Conservation (phyloP, 148 eudicot genomes). For the Talinum fruticosum region DNA sequence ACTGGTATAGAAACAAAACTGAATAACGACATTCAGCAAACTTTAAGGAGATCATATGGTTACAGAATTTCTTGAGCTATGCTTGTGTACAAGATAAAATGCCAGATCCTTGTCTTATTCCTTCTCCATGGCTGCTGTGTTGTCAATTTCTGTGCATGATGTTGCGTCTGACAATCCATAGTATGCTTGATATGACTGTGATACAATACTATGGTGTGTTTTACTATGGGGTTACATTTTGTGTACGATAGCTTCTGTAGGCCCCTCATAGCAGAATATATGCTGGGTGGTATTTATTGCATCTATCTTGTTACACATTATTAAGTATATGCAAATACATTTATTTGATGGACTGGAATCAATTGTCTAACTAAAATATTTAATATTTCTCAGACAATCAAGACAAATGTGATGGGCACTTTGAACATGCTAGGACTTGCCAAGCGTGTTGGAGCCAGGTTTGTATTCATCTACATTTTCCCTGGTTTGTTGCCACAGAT, state of each 20-base stretch:
- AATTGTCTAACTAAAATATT: neutral
- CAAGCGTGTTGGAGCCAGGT: slow-evolving; percentile 99
- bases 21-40: neutral
- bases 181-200: neutral
- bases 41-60: neutral
- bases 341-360: neutral
- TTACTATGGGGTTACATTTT: neutral
- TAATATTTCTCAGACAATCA: slow-evolving; percentile 63
- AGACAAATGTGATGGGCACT: slow-evolving; percentile 98
- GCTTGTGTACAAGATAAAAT: neutral
- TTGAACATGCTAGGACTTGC: slow-evolving; percentile 97
- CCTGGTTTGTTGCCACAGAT: neutral
- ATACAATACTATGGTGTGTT: neutral
- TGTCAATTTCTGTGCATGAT: neutral
- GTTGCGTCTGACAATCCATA: neutral
- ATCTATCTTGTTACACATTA: neutral
- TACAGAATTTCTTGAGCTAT: neutral
- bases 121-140: neutral
- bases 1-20: too few species aligned
- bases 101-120: neutral
- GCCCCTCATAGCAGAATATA: neutral
- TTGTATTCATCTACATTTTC: neutral
- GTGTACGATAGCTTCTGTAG: neutral
- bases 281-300: neutral
- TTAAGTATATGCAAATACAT: neutral